These are phyloP conservation scores for Boletellus deceptivus DNA, from an alignment of 1,284 basidiomycete species.

Conservation along the genomic window DNA sequence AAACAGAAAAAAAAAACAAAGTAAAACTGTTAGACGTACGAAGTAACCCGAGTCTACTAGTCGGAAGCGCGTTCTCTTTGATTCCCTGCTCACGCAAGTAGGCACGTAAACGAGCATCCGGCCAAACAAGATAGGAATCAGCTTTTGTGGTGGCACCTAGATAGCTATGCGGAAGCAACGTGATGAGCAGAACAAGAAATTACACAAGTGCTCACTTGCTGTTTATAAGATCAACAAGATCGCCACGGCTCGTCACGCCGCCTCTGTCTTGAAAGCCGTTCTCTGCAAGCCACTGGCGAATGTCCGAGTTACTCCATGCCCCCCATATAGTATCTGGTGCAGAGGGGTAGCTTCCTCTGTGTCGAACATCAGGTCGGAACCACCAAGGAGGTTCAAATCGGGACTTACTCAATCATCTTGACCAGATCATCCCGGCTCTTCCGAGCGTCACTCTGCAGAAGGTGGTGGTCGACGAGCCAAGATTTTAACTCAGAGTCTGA, in stretches of 20 bases:
- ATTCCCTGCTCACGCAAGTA: constrained; percentile 75
- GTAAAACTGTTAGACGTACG: constrained; percentile 43
- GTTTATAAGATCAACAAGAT: constrained; percentile 66
- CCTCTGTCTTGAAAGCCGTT: constrained; percentile 62
- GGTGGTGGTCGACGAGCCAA: constrained; percentile 72
- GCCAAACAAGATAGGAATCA: constrained; percentile 80
- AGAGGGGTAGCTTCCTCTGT: constrained; percentile 71
- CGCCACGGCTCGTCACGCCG: constrained; percentile 67
- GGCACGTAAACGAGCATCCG: constrained; percentile 83
- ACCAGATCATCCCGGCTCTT: constrained; percentile 73
- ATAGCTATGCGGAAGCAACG: constrained; percentile 11
- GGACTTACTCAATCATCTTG: constrained; percentile 61
- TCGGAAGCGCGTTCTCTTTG: constrained; percentile 63
- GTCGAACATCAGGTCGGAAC: background rate
- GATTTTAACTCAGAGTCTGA: constrained; percentile 60
- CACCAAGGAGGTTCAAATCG: background rate
- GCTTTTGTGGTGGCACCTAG: constrained; percentile 36
- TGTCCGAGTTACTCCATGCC: constrained; percentile 78
- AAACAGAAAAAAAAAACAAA: background rate
- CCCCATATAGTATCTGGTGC: constrained; percentile 67
- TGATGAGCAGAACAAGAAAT: background rate
- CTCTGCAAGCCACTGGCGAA: constrained; percentile 75
- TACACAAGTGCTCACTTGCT: constrained; percentile 48
- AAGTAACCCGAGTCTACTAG: constrained; percentile 66
- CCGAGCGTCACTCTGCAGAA: constrained; percentile 71